Conservation (phyloP, 768 basidiomycete species). For the Leccinum uliginosum region DNA sequence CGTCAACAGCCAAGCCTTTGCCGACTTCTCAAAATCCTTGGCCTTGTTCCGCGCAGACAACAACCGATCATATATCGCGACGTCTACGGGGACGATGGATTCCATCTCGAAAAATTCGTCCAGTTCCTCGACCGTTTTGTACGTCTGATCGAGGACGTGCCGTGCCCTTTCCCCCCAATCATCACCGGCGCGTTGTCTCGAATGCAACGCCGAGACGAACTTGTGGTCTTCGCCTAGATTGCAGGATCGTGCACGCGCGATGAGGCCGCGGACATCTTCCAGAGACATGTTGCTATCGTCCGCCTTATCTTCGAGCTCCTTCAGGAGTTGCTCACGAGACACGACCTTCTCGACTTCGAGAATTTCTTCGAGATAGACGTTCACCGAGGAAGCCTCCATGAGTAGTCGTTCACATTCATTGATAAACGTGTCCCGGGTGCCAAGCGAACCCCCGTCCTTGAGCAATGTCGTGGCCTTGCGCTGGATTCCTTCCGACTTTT, state of each 20-base stretch:
- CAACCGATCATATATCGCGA: constrained; percentile 60
- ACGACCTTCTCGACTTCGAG: constrained; percentile 76
- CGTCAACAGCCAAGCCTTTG: constrained; percentile 62
- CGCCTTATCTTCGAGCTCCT: constrained; percentile 68
- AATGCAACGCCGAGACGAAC: constrained; percentile 58
- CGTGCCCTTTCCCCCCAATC: constrained; percentile 76
- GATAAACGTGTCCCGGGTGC: constrained; percentile 54
- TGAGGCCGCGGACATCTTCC: constrained; percentile 70
- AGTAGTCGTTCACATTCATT: constrained; percentile 70
- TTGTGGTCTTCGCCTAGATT: constrained; percentile 62
- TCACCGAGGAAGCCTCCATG: constrained; percentile 66
- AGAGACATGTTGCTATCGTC: constrained; percentile 65
- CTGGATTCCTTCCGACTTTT: constrained; percentile 63
- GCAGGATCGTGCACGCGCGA: constrained; percentile 67
- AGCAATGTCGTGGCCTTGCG: constrained; percentile 53
- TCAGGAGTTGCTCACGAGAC: constrained; percentile 70
- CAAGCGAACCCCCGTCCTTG: constrained; percentile 34
- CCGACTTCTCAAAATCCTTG: constrained; percentile 76
- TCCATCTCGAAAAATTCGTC: constrained; percentile 68
- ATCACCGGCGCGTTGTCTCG: constrained; percentile 61
- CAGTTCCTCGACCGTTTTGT: constrained; percentile 74
- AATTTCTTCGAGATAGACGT: constrained; percentile 81
- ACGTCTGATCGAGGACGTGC: constrained; percentile 58
- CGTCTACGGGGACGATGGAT: constrained; percentile 64
- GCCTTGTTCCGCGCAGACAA: constrained; percentile 63